These are phyloP conservation scores for Pichia sorboxylosa DNA, from an alignment of 1,139 yeast genomes.

Conservation along the genomic window DNA sequence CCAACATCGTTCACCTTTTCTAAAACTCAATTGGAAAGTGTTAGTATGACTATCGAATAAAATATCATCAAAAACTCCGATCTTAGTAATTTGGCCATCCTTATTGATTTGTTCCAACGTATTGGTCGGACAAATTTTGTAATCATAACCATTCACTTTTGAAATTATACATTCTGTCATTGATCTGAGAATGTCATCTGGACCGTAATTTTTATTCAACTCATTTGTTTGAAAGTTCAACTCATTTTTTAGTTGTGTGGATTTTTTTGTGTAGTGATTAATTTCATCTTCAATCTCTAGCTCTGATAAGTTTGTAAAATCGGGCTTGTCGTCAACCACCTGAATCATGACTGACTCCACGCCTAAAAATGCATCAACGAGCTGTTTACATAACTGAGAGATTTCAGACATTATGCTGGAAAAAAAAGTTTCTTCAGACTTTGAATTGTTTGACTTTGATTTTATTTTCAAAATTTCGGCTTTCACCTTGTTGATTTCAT, in stretches of 20 bases:
- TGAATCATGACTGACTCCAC: conserved; percentile 2
- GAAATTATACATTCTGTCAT: conserved; percentile 36
- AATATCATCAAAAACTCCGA: conserved; percentile 40
- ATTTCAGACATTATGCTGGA: background rate
- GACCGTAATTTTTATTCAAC: conserved; percentile 37
- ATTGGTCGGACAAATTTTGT: conserved; percentile 50
- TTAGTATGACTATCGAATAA: conserved; percentile 21
- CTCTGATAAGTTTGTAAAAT: background rate
- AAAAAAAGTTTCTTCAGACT: background rate
- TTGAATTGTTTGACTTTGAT: background rate
- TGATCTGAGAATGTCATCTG: conserved; percentile 52
- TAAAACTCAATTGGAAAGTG: conserved; percentile 33
- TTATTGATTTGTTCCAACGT: conserved; percentile 46
- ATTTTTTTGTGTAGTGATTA: conserved; percentile 5
- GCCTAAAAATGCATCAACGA: conserved; percentile 12
- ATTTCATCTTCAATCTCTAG: conserved; percentile 7
- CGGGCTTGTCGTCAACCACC: background rate
- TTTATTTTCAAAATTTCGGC: conserved; percentile 1
- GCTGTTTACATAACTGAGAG: conserved; percentile 1
- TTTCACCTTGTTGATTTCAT: conserved; percentile 2
- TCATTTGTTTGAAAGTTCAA: conserved; percentile 18
- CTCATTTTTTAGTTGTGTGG: conserved; percentile 16
- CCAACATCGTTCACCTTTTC: conserved; percentile 83
- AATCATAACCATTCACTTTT: conserved; percentile 57
- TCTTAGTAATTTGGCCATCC: conserved; percentile 32